Conservation (phyloP, 805 yeast species). For the Metschnikowia bowlesiae region DNA sequence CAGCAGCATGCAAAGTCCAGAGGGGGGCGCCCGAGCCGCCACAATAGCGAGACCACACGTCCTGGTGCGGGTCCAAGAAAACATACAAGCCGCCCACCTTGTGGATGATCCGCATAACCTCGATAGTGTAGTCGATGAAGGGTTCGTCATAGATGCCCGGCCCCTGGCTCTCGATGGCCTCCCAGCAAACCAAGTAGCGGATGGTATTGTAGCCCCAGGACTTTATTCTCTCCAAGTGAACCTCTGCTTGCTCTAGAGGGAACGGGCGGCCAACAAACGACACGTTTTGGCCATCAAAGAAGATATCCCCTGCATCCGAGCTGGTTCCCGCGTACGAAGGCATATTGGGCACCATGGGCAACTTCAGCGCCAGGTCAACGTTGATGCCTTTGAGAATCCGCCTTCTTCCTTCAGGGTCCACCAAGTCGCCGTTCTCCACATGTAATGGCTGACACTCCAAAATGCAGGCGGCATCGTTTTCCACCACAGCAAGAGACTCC, state of each 20-base stretch:
- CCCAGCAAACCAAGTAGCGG: conserved; percentile 83
- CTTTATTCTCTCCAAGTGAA: conserved; percentile 66
- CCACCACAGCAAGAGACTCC: conserved; percentile 9
- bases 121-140: conserved; percentile 64
- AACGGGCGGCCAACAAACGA: conserved; percentile 85
- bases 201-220: conserved; percentile 79
- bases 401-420: conserved; percentile 53
- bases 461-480: conserved; percentile 7
- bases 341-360: conserved; percentile 56
- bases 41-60: conserved; percentile 82
- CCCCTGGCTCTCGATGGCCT: conserved; percentile 83
- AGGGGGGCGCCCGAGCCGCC: conserved; percentile 95
- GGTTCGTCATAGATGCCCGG: conserved; percentile 80
- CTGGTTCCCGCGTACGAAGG: conserved; percentile 39
- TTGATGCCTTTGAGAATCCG: conserved; percentile 75
- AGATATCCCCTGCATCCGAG: conserved; percentile 37
- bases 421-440: conserved; percentile 55
- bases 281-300: conserved; percentile 67
- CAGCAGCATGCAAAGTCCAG: conserved; percentile 90
- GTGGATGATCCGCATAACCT: conserved; percentile 54
- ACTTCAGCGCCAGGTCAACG: conserved; percentile 68
- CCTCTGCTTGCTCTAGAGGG: conserved; percentile 65
- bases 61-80: conserved; percentile 87
- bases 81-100: conserved; percentile 71
- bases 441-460: conserved; percentile 21